Base-by-base conservation (phyloP, 495 filamentous ascomycete genomes). In the Aspergillus ellipticus region DNA sequence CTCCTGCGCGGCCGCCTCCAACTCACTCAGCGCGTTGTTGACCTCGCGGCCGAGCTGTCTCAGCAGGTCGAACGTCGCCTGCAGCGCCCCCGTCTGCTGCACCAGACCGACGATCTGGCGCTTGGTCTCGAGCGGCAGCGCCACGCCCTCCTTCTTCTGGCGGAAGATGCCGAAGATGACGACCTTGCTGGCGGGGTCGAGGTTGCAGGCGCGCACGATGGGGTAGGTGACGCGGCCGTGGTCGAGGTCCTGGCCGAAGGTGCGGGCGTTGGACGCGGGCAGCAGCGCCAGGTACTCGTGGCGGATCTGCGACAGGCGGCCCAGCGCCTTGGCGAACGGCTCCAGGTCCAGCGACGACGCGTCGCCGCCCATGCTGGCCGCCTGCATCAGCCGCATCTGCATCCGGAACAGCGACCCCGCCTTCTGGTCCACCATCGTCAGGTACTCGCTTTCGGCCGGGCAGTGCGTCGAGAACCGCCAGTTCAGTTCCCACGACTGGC, bases 151-250 rank as follows among this genome's bases (percentile, higher is more conserved):
- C 2, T 20, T 24, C 43, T 54, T 57, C 39, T 57, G 52, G 13
- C 56, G 33, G 66, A 74, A 22, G 77, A 83, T 67, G 66, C 79
- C 42, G 74, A 80, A 53, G 78, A 82, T 45, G 71, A 59, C 29
- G 13, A 19, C 33, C 48, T 53, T 53, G 15, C 42, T 42, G 31
- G 22, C 41, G 16, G 57, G 24, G 42, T 64, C 50, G 11, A 50
- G 1, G 21, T 57, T 49, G 49, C 49, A 56, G 49, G 53, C 56
- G 16, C 63, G 57, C 22, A 71, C 61, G 21, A 73, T 48, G 26
- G 66, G 56, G 24, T 64, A 62, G 9, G 63, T 64, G 58, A 59
- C 60, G 46, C 70, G 72, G 22, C 60, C 61, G 42, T 72, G 61
- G 48, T 69, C 67, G n/a, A 74, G 58, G 48, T 72, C 67, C 51